Conservation (phyloP, 2,329 filamentous ascomycete species). For the Pseudopithomyces maydicus region DNA sequence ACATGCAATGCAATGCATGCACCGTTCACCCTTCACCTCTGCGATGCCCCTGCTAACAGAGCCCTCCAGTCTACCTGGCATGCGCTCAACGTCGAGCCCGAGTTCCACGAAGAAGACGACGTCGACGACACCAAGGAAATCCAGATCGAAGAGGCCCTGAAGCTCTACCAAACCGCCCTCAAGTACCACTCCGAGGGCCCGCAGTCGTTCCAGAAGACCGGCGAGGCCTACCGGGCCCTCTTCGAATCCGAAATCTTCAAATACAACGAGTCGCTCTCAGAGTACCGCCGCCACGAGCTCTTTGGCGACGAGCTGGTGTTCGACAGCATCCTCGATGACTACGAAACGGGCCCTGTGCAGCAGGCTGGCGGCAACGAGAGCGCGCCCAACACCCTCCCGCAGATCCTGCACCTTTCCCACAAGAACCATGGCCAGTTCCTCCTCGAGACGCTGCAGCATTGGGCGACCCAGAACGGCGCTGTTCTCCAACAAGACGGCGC, state of each 20-base stretch:
- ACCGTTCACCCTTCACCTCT: background rate
- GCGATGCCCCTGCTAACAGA: background rate
- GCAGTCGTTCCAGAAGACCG: constrained; percentile 74
- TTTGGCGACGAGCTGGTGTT: constrained; percentile 52
- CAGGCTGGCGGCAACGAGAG: constrained; percentile 69
- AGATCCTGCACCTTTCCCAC: constrained; percentile 89
- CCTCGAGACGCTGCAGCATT: constrained; percentile 73
- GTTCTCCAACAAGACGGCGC: constrained; percentile 41
- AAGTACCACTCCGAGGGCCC: constrained; percentile 90
- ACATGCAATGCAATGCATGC: no score
- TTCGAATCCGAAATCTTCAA: constrained; percentile 94
- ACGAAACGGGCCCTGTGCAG: constrained; percentile 49
- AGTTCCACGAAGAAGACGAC: constrained; percentile 88
- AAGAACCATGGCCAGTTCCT: constrained; percentile 95
- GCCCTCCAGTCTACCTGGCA: constrained; percentile 64
- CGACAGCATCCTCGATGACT: constrained; percentile 47
- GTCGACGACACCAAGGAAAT: constrained; percentile 95
- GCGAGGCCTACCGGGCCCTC: constrained; percentile 79
- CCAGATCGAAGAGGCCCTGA: constrained; percentile 95
- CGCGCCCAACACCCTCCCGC: constrained; percentile 78
- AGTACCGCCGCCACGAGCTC: constrained; percentile 74
- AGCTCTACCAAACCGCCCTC: constrained; percentile 88
- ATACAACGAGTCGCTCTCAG: constrained; percentile 84
- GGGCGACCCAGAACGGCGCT: constrained; percentile 36
- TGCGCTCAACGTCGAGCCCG: constrained; percentile 91